Evolutionary conservation across 306 rosid genomes (phyloP).

Genomic region (Amphicarpaea edgeworthii): DNA sequence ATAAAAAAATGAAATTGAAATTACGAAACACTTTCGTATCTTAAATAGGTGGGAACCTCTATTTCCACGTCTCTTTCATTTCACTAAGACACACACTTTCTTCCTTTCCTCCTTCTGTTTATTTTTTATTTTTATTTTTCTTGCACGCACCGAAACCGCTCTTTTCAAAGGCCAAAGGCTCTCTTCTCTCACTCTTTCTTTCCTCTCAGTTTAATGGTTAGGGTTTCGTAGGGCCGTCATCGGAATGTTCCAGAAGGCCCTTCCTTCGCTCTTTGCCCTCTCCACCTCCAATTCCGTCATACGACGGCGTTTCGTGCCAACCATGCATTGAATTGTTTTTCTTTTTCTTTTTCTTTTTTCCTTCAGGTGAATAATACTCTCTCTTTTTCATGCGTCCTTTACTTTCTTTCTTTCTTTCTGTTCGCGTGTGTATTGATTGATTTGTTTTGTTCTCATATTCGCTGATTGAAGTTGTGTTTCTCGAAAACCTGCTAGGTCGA

Average conservation of each 20-base stretch:
- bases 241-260: slow-evolving; percentile 42
- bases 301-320: not conserved
- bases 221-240: slow-evolving; percentile 69
- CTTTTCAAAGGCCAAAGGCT: slow-evolving; percentile 35
- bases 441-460: slow-evolving; percentile 14
- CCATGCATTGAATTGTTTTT: slow-evolving; percentile 24
- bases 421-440: not conserved
- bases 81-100: not conserved
- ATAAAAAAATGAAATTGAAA: not conserved
- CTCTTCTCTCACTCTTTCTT: not conserved
- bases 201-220: slow-evolving; percentile 49
- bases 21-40: slow-evolving; percentile 44
- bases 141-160: slow-evolving; percentile 39
- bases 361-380: slow-evolving; percentile 39
- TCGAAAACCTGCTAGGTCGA: not conserved
- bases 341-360: not conserved
- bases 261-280: slow-evolving; percentile 13
- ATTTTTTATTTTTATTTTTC: slow-evolving; percentile 39
- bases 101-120: not conserved
- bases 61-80: not conserved
- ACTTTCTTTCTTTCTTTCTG: not conserved
- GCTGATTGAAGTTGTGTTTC: not conserved
- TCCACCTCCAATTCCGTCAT: slow-evolving; percentile 29
- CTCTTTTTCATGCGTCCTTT: not conserved
- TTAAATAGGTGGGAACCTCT: slow-evolving; percentile 41